Evolutionary conservation across 2,329 filamentous ascomycete genomes (phyloP).

Genomic region (Arthroderma sp.): DNA sequence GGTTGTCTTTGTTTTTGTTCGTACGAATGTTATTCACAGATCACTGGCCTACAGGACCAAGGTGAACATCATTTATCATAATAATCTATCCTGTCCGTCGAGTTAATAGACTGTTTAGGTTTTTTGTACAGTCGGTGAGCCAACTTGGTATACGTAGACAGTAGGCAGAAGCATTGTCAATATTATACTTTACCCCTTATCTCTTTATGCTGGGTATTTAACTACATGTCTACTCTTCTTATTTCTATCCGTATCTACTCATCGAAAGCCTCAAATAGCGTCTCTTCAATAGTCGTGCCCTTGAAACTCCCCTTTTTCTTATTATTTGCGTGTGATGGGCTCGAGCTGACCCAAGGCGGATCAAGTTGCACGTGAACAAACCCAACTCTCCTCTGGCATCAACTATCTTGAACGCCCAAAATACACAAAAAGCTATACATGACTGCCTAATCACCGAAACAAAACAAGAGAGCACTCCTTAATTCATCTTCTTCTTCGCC

Average conservation of each 20-base stretch:
- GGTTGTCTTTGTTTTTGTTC: not conserved
- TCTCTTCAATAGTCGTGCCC: not conserved
- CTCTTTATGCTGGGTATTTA: no score
- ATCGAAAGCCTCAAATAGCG: no score
- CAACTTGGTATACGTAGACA: not conserved
- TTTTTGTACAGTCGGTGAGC: not conserved
- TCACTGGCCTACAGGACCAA: conserved; percentile 5
- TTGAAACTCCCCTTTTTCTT: not conserved
- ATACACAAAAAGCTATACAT: not conserved
- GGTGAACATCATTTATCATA: not conserved
- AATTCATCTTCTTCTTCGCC: not conserved
- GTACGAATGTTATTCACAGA: not conserved
- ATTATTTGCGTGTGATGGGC: not conserved
- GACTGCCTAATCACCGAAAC: not conserved
- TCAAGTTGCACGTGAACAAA: conserved; percentile 5
- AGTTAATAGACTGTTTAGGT: conserved; percentile 3
- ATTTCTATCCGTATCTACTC: not conserved
- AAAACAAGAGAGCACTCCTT: not conserved
- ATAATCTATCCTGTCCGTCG: conserved; percentile 1
- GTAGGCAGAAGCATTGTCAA: conserved; percentile 1
- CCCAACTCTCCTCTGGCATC: conserved; percentile 2
- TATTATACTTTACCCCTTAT: not conserved
- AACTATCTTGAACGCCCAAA: not conserved
- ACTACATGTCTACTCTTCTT: not conserved
- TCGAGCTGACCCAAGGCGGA: not conserved